Evolutionary conservation across 805 yeast genomes (phyloP), one percentile per base, ranked within the genome.

Genomic region (Barnettozyma wickerhamii): DNA sequence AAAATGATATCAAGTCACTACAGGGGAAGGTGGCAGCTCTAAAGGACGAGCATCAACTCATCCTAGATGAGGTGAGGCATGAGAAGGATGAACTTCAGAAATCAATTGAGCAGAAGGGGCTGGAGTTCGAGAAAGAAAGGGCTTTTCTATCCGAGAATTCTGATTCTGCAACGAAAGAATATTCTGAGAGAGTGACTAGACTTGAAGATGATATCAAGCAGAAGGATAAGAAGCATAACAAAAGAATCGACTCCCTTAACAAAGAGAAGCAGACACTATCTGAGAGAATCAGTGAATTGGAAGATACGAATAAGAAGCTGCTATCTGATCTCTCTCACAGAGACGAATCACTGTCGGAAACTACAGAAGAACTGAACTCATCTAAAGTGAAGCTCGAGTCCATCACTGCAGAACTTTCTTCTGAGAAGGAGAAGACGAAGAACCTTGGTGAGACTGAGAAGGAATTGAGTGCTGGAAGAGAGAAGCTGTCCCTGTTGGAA

Each of bases 71-170:
- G 1, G 45, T 63, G 12, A 63, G 66, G 33, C 40, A 39, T 5
- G 65, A 64, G 21, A 51, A 69, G 4, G 33, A 44, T 10, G 34
- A 43, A 0, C 49, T 71, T 32, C 62, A 64, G 20, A 46, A 54
- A 1, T 65, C 67, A 2, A 47, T 75, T 32, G 62, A 61, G 15
- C 48, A 49, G 15, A 75, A 71, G 45, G 49, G 50, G 1, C 45
- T 57, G 30, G 79, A 72, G 32, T 68, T 77, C 44, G 82, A 77
- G 35, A 64, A 63, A 26, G 82, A 77, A 49, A 60, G 82, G 40
- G 62, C 58, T 10, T 57, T 71, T 49, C 52, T 74, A 10, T 68
- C 68, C 40, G 72, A 73, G 39, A 71, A 63, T 36, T 75, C 83
- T 0, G 77, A 73, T 41, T 64, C 75, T 0, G 62, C 71, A 0